Base-by-base conservation (phyloP, 352 stramenopile species). In the Saprolegnia parasitica region DNA sequence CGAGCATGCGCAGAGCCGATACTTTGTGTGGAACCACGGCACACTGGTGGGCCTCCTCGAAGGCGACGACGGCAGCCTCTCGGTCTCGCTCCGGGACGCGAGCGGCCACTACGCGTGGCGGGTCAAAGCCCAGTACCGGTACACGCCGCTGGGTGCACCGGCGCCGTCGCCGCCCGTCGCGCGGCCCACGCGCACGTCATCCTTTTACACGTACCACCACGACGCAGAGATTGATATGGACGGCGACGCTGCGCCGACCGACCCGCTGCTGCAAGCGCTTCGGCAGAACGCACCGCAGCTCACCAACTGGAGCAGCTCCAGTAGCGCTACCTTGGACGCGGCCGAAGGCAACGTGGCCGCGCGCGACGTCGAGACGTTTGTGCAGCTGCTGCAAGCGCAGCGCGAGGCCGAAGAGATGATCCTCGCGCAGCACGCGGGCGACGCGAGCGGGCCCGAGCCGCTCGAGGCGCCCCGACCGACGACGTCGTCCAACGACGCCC, bases 1-100 rank as follows among this genome's bases (percentile, higher is more conserved):
- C 35, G 78, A 83, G 11, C 71, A 80, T 56, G 63, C 72, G 15
- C 77, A 89, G 62, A 91, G 83, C 55, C 86, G 84, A 16, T 94
- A 93, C 73, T 94, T 94, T 55, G 84, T 84, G 1, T 73, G 93
- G 52, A 90, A 90, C 78, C 91, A 91, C 61, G 85, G 79, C 35
- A 82, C 87, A 0, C 82, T 95, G 21, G 49, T 95, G 60, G 91
- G 78, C 10, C 81, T 93, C 3, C 89, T 93, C 37, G 87, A 95
- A 52, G 91, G 75, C 32, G 71, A 77, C 66, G 81, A 93, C 35
- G 23, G 26, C 35, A 76, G 78, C 81, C 35, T 60, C 5, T 89
- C 91, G 40, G 57, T 93, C 11, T 89, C 92, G 54, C 81, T 95
- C 77, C 77, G 87, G 13, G 87, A 95, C 58, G 78, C 81, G 4